Evolutionary conservation across 129 eudicot genomes (phyloP), one percentile per base, ranked within the genome.

Genomic region (Heracleum sosnowskyi): DNA sequence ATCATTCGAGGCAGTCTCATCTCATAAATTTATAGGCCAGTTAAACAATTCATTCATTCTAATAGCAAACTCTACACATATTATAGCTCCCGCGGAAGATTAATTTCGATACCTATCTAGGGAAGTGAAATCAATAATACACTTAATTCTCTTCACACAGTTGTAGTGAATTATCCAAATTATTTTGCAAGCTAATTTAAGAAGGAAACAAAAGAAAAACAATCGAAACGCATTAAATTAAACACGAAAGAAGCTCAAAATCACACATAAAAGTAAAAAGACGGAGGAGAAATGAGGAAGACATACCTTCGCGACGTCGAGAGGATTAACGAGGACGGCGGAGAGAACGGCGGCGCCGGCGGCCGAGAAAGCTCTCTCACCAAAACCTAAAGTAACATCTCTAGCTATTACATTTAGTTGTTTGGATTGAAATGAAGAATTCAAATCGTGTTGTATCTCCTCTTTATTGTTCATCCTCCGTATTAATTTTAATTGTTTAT

Each of bases 251-350:
- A 73, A 73, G 0, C 26, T 3, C 24, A 17, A 11, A 57, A 55
- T 26, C 2, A 53, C 5, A 2, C 3, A 71, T 4, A 1, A 41
- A 60, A 26, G 16, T 29, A 26, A 24, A 76, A 40, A 57, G 6
- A 26, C 0, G 16, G 13, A 26, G 68, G 22, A 57, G 66, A n/a
- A 55, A 57, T 10, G 1, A n/a, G 29, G 0, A 10, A 60, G n/a
- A 60, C 26, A n/a, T 17, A 94, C 98, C 97, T 93, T 93, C 15
- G 88, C 98, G 79, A 93, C 97, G 81, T 94, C 98, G 63, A 94
- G 98, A 62, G 97, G 98, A 81, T 94, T 94, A 42, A 91, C 96
- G 66, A 94, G 74, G 81, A 91, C 71, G 29, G 98, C 98, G 22
- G 98, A 93, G 75, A 93, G 78, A 63, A 91, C 78, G 60, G 98